Evolutionary conservation across 495 filamentous ascomycete genomes (phyloP).

Genomic region (Trichoderma asperelloides): DNA sequence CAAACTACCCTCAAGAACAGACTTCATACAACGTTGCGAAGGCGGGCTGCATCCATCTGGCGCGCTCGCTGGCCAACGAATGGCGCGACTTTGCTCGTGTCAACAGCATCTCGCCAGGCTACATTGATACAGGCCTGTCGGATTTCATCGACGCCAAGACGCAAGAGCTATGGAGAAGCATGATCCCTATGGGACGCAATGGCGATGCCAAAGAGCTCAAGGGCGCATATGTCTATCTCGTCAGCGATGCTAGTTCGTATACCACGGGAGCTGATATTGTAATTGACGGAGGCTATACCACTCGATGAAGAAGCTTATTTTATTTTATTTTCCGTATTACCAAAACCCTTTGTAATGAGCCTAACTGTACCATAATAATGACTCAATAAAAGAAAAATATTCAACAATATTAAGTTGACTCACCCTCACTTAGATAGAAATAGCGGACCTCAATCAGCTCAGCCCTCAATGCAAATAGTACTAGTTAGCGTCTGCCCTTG

Average conservation of each 20-base stretch:
- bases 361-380: background rate
- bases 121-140: constrained; percentile 70
- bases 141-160: constrained; percentile 65
- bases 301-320: constrained; percentile 22
- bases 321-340: background rate
- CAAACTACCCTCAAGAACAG: constrained; percentile 72
- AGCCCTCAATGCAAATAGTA: background rate
- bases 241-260: constrained; percentile 57
- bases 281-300: constrained; percentile 48
- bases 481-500: too few species aligned
- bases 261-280: constrained; percentile 45
- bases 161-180: constrained; percentile 63
- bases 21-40: constrained; percentile 74
- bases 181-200: constrained; percentile 70
- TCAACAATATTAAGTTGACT: background rate
- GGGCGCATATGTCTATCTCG: constrained; percentile 72
- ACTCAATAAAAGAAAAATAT: background rate
- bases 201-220: constrained; percentile 76
- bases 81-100: constrained; percentile 72
- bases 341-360: background rate
- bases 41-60: constrained; percentile 45
- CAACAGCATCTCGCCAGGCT: constrained; percentile 67
- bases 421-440: too few species aligned
- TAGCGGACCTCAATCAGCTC: background rate
- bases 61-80: constrained; percentile 57